Evolutionary conservation across 2,329 filamentous ascomycete genomes (phyloP), one percentile per base, ranked within the genome.

Genomic region (Sporothrix brunneoviolacea): DNA sequence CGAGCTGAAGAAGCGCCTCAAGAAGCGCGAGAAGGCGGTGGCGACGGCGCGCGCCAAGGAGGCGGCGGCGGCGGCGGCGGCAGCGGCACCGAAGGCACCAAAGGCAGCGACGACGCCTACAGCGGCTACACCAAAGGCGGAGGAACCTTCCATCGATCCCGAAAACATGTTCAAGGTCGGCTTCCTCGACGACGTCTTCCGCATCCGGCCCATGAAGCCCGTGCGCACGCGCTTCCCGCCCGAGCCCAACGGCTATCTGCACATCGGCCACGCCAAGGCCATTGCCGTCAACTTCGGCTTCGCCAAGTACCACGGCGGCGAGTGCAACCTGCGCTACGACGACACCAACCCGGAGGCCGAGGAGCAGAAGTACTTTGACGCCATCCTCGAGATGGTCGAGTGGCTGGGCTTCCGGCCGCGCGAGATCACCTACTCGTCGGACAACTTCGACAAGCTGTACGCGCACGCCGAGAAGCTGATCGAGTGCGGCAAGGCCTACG

Each of bases 281-380:
- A 96, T 97, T 65, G 86, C 89, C 0, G 82, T 97, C 67, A 96
- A 97, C 70, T 97, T 97, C 69, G 91, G 91, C 7, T 97, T 96
- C 65, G 91, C 93, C 13, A 82, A 80, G 62, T 83, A 84, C 62
- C 87, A 95, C 64, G 86, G 85, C 32, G 91, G 91, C 45, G 16
- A 12, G 30, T 48, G 45, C 8, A 76, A 54, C 36, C 53, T 58
- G 18, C 56, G 55, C 16, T 60, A 54, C 48, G 93, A 97, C 65
- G 93, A 97, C 61, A 97, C 93, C 13, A 97, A 97, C 65, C 93
- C 93, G 1, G 88, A 91, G 57, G 88, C 87, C 42, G 93, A 97
- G 66, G 87, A 96, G 65, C 88, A 95, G 68, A 77, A 84, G 52
- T 97, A 91, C 68, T 94, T 94, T 63, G 79, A 77, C 10, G 86